Base-by-base conservation (phyloP, 1,139 yeast genomes). In the Scheffersomyces stambukii region DNA sequence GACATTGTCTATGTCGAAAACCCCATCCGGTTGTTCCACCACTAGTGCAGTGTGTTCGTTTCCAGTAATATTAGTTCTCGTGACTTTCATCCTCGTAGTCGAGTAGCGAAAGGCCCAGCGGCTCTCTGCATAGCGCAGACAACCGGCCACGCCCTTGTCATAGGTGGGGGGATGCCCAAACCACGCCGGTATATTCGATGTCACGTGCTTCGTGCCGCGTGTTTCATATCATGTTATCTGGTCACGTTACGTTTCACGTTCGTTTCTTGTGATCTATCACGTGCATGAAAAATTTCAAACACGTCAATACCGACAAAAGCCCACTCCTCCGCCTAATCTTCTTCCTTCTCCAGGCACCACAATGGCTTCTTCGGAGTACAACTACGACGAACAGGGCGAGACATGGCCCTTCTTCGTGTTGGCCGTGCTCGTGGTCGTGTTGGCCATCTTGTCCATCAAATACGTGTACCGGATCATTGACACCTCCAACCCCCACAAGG, bases 21-120 rank as follows among this genome's bases (percentile, higher is more conserved):
- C 69, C 89, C 95, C 58, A 88, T 91, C 54, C 86, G 98, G 59
- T 71, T 91, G 60, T 91, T 91, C 95, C 98, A 91, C 61, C 98
- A 91, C 63, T 91, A 71, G 7, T 7, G 18, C 16, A 24, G 16
- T 24, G 13, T 16, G n/a, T 24, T 13, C 18, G 21, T 16, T 17
- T n/a, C 18, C 19, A 19, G 10, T 17, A 14, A 10, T 27, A 9
- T 18, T 16, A 13, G 23, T 19, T 19, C 17, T 23, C 8, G 15
- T 17, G 18, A 24, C 13, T 24, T 19, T 12, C n/a, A n/a, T n/a
- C n/a, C n/a, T n/a, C n/a, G n/a, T n/a, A n/a, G n/a, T n/a, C n/a
- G n/a, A n/a, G n/a, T n/a, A n/a, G n/a, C n/a, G n/a, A n/a, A n/a
- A n/a, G n/a, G n/a, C n/a, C n/a, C n/a, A n/a, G n/a, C n/a, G n/a